Base-by-base conservation (phyloP, 768 basidiomycete genomes). In the Boletellus sp. region DNA sequence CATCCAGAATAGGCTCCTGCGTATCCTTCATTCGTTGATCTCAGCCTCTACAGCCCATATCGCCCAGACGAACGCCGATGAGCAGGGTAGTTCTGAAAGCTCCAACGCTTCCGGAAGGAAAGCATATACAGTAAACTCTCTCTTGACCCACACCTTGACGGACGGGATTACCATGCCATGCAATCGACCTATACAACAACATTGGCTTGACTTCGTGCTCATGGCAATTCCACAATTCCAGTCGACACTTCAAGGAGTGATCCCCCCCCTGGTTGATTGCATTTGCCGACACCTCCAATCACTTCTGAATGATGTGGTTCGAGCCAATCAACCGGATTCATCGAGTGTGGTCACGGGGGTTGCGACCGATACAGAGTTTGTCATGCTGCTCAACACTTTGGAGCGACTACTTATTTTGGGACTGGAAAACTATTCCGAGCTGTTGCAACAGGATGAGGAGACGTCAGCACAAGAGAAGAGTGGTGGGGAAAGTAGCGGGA, bases 121-220 rank as follows among this genome's bases (percentile, higher is more conserved):
- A 52, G 42, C 71, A 7, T 80, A 84, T 57, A 70, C 78, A 10
- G 67, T 87, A 43, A 89, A 86, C 59, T 79, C 87, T 0, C 77
- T 92, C 37, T 69, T 96, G 23, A 77, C 87, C 0, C 88, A 87
- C 57, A 84, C 87, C 0, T 72, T 97, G 19, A 73, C 87, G 16
- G 90, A 95, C 61, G 95, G 90, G 3, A 81, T 98, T 41, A 73
- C 84, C 11, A 65, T 74, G 5, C 71, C 76, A 10, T 68, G 77
- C 26, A 96, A 95, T 68, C 81, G 85, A 24, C 78, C 91, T 1
- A 78, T 95, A 22, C 67, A 95, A 26, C 94, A 96, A 61, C 91
- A 96, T 59, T 98, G 95, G 95, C 76, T 98, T 23, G 95, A 98
- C 64, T 98, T 99, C 65, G 77, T 97, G 51, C 78, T 95, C 47